phyloP scores from a whole-genome alignment of 2,329 filamentous ascomycete genomes.

The Dactylonectria estremocensis region DNA sequence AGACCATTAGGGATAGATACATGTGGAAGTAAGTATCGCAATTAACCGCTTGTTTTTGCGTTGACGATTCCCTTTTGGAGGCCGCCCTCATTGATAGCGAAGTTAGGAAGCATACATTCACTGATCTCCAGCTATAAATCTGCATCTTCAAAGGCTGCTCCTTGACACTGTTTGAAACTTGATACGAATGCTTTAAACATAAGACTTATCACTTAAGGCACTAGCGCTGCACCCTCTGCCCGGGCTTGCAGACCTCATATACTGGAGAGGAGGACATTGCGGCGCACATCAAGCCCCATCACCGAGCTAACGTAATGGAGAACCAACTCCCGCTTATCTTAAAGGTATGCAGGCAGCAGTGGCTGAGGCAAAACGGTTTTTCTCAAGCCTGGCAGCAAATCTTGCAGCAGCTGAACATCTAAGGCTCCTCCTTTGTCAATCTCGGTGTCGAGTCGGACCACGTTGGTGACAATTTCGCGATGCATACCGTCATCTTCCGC shows the following conservation, averaged over 20 bases:
- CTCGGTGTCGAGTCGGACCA: neutral
- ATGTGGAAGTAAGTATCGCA: conserved; percentile 24
- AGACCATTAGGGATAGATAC: conserved; percentile 3
- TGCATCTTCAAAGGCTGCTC: conserved; percentile 23
- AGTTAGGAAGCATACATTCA: conserved; percentile 18
- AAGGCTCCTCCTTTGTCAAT: neutral
- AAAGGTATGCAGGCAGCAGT: neutral
- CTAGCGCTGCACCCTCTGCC: conserved; percentile 8
- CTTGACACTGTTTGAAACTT: conserved; percentile 6
- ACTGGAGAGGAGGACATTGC: neutral
- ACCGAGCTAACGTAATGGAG: neutral
- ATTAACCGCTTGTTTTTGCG: neutral
- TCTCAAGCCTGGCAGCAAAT: neutral
- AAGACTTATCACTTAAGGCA: conserved; percentile 9
- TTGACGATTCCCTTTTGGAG: neutral
- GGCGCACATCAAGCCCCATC: neutral
- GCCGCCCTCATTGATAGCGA: neutral
- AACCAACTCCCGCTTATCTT: neutral
- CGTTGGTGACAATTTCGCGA: neutral
- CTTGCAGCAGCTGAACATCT: neutral
- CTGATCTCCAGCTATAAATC: conserved; percentile 23
- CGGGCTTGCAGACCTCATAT: neutral
- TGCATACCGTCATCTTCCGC: neutral
- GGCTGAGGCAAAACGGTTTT: neutral
- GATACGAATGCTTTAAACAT: conserved; percentile 21